Evolutionary conservation across 257 asterid species (phyloP).

Genomic region (Nicotiana paniculata): DNA sequence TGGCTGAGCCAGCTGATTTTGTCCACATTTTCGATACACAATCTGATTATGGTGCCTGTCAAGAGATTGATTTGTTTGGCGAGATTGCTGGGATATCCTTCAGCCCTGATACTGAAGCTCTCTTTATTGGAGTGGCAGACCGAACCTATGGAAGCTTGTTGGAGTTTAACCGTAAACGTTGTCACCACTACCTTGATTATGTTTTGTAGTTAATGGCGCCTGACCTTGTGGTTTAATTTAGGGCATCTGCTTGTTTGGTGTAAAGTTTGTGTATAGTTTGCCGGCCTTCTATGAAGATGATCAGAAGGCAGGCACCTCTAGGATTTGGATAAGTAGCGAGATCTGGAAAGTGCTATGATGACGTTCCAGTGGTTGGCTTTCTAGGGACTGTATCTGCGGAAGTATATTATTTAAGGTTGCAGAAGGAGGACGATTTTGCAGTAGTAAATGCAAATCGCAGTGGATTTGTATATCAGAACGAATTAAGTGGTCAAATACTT

Average conservation of each 20-base stretch:
- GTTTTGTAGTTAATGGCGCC: slow-evolving; percentile 16
- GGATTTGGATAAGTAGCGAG: neutral
- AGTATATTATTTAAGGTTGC: neutral
- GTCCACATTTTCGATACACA: slow-evolving; percentile 54
- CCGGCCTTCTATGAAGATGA: neutral
- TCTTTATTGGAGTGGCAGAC: slow-evolving; percentile 69
- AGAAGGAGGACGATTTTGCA: slow-evolving; percentile 21
- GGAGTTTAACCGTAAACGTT: slow-evolving; percentile 45
- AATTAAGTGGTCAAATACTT: neutral
- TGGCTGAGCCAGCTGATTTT: slow-evolving; percentile 86
- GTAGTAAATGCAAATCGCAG: neutral
- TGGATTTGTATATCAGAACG: slow-evolving; percentile 4
- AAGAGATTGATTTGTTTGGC: slow-evolving; percentile 78
- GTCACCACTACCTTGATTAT: slow-evolving; percentile 35
- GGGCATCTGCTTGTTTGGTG: neutral
- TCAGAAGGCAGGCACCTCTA: neutral
- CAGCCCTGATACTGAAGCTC: slow-evolving; percentile 65
- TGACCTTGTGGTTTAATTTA: neutral
- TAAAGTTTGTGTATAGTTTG: neutral
- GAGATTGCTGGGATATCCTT: slow-evolving; percentile 75
- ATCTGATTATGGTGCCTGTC: slow-evolving; percentile 36
- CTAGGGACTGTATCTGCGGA: neutral
- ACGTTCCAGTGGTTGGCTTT: neutral
- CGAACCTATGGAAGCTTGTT: slow-evolving; percentile 69
- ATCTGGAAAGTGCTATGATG: neutral